These are phyloP conservation scores for Phytophthora capsici DNA, from an alignment of 352 stramenopile genomes.

Conservation along the genomic window DNA sequence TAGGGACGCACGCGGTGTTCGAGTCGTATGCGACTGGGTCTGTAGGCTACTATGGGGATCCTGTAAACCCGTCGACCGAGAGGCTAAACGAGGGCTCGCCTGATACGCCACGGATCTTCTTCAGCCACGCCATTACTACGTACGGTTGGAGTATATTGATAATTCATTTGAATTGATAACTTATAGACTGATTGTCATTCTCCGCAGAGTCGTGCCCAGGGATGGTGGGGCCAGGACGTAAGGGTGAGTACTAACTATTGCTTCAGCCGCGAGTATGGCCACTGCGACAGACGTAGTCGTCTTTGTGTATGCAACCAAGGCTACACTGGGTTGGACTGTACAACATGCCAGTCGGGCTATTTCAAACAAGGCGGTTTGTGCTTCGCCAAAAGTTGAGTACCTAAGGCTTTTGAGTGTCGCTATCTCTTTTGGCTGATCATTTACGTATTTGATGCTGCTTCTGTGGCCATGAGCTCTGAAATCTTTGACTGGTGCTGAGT, in stretches of 20 bases:
- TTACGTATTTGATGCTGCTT: constrained; percentile 25
- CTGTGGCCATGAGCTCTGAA: neutral
- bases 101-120: constrained; percentile 69
- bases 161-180: no score
- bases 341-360: constrained; percentile 87
- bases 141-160: no score
- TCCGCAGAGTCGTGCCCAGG: constrained; percentile 70
- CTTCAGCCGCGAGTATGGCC: constrained; percentile 88
- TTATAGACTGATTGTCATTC: neutral
- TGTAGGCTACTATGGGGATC: constrained; percentile 88
- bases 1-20: constrained; percentile 59
- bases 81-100: constrained; percentile 87
- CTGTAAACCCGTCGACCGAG: constrained; percentile 61
- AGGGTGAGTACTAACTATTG: constrained; percentile 95
- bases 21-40: constrained; percentile 83
- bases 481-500: neutral
- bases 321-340: constrained; percentile 93
- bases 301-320: constrained; percentile 95
- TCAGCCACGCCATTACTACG: constrained; percentile 48
- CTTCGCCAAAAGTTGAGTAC: constrained; percentile 79
- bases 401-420: neutral
- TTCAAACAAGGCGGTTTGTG: constrained; percentile 87
- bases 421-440: neutral
- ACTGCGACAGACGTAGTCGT: constrained; percentile 93
- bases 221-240: constrained; percentile 88